Conservation (phyloP, 225 moss, liverwort and hornwort genomes). For the Straminergon stramineum region DNA sequence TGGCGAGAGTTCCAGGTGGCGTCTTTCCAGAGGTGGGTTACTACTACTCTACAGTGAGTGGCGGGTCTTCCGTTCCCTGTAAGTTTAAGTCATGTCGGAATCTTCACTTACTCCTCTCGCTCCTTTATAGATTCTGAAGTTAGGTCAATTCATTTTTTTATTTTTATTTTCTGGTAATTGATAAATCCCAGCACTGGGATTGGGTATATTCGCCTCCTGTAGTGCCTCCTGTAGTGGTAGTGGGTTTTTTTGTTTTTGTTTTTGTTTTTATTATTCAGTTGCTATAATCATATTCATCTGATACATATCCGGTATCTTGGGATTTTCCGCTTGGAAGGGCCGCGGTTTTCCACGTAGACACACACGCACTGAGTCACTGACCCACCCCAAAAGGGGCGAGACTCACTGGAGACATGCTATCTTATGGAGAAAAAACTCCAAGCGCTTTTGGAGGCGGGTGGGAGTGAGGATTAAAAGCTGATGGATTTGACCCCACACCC, state of each 20-base stretch:
- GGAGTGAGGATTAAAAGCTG: not conserved
- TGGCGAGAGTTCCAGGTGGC: not conserved
- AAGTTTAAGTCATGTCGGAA: not conserved
- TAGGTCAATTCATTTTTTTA: not conserved
- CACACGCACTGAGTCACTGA: not conserved
- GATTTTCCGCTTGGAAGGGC: not conserved
- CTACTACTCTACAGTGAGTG: not conserved
- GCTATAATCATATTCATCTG: not conserved
- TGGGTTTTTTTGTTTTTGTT: too few species aligned
- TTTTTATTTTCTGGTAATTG: not conserved
- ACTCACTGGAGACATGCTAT: too few species aligned
- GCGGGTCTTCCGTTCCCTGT: too few species aligned
- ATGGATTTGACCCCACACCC: not conserved
- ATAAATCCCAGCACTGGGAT: not conserved
- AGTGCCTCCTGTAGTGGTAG: too few species aligned
- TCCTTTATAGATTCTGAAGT: not conserved
- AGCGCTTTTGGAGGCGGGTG: not conserved
- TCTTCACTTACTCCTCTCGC: not conserved
- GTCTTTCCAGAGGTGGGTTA: not conserved
- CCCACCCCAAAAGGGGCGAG: not conserved
- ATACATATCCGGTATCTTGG: not conserved
- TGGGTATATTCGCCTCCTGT: not conserved
- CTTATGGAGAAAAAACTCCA: not conserved
- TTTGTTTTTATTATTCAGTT: not conserved
- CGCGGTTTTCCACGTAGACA: not conserved